Base-by-base conservation (phyloP, 2,329 filamentous ascomycete species). In the Verticillium klebahnii region DNA sequence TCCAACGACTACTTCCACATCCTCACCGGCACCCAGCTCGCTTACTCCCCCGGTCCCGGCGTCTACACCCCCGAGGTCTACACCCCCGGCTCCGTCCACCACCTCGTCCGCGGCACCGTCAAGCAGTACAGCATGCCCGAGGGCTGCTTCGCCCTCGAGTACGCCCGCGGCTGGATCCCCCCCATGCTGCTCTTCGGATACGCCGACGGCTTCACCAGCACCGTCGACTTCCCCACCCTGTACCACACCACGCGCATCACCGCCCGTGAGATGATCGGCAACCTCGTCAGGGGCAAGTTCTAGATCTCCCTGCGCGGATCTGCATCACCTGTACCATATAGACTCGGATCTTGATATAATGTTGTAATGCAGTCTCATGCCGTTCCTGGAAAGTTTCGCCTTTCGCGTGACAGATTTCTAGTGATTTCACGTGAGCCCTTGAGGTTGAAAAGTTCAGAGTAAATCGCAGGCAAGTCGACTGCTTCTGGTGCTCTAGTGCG, bases 1-100 rank as follows among this genome's bases (percentile, higher is more conserved):
- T 92, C 92, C 17, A 91, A 96, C 77, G 93, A 97, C 81, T 97
- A 95, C 82, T 97, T 97, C 83, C 86, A 93, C 82, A 96, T 97
- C 81, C 82, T 97, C 36, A 81, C 81, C 37, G 93, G 93, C 69
- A 86, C 88, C 69, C 88, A 96, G 77, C 82, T 86, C 69, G 90
- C 92, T 66, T 93, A 92, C 80, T 82, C 85, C 5, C 85, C 88
- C 2, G 89, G 89, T 67, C 85, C 88, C 2, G 89, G 89, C 66
- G 73, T 80, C 66, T 91, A 86, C 75, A 81, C 84, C 73, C 79
- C 88, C 37, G 89, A 92, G 76, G 77, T 90, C 65, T 94, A 92
- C 78, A 81, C 84, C 0, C 76, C 85, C 60, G 91, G 91, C 40
- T 82, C 77, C 68, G 83, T 92, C 67, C 89, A 95, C 79, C 87